Evolutionary conservation across 768 basidiomycete genomes (phyloP).

Genomic region (Fibroporia radiculosa): DNA sequence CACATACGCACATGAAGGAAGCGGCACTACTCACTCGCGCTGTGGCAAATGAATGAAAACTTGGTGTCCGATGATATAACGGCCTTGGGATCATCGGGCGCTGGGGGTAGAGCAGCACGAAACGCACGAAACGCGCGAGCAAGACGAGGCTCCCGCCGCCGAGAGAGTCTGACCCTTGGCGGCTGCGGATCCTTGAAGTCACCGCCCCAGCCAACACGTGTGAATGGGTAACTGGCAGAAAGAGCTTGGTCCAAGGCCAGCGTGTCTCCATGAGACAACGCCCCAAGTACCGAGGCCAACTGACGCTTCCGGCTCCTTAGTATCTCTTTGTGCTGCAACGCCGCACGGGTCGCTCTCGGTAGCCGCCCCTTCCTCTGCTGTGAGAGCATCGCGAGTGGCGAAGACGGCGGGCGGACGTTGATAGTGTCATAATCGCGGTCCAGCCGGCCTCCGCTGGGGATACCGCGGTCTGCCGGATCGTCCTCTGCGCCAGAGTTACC

Average conservation of each 20-base stretch:
- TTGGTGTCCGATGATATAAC: constrained; percentile 41
- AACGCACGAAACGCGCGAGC: constrained; percentile 35
- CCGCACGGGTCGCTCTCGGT: constrained; percentile 55
- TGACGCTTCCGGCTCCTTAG: constrained; percentile 63
- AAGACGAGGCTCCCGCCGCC: constrained; percentile 42
- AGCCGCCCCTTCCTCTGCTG: constrained; percentile 36
- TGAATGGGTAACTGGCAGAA: constrained; percentile 34
- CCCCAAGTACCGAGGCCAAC: constrained; percentile 61
- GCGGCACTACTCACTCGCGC: constrained; percentile 58
- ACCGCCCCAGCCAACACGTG: constrained; percentile 27
- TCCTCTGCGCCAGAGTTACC: constrained; percentile 34
- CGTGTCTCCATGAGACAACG: constrained; percentile 57
- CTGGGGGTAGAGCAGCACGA: constrained; percentile 30
- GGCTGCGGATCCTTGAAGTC: constrained; percentile 16
- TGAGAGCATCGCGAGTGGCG: constrained; percentile 1
- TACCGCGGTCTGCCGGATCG: constrained; percentile 27
- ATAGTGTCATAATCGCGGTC: constrained; percentile 18
- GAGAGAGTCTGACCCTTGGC: constrained; percentile 45
- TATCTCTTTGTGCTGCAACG: constrained; percentile 69
- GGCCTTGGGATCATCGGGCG: neutral
- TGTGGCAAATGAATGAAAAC: constrained; percentile 57
- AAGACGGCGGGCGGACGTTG: neutral
- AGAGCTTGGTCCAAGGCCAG: constrained; percentile 76
- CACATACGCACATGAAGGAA: constrained; percentile 9
- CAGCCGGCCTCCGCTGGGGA: constrained; percentile 20